Percentiles rank a stretch among this genome's conserved stretches.
Conservation (phyloP, 306 rosid species). For the Vicia faba region DNA sequence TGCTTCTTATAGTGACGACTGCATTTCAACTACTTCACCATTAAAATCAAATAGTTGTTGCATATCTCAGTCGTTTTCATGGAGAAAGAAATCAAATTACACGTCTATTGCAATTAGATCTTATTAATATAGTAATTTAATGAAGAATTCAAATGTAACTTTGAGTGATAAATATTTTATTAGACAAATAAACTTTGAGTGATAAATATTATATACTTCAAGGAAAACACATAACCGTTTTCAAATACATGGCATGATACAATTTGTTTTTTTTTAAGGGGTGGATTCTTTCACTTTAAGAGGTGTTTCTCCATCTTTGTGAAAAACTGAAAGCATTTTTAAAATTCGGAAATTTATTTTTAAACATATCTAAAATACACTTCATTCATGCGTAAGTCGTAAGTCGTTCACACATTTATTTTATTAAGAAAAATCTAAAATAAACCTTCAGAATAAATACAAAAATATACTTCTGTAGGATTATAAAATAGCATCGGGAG, state of each 20-base stretch:
- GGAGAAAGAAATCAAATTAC: conserved; percentile 30
- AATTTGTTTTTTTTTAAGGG: background rate
- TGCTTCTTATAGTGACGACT: conserved; percentile 43
- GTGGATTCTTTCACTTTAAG: no score
- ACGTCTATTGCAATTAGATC: conserved; percentile 29
- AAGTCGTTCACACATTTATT: no score
- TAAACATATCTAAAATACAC: no score
- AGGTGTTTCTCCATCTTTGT: no score
- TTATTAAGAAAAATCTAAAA: no score
- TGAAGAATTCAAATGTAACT: conserved; percentile 1
- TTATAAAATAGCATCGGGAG: no score
- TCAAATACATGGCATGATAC: background rate
- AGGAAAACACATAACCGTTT: conserved; percentile 13
- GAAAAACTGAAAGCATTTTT: no score
- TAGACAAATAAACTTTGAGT: conserved; percentile 4
- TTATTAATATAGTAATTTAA: background rate
- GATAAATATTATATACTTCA: conserved; percentile 5
- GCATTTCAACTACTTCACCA: conserved; percentile 55
- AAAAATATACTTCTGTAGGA: no score
- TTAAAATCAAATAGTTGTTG: conserved; percentile 42
- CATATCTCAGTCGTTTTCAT: conserved; percentile 6
- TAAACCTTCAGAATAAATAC: no score
- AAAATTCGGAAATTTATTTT: no score
- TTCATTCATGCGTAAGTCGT: no score
- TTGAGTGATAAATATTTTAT: background rate